These are phyloP conservation scores for Suillus brevipes DNA, from an alignment of 768 basidiomycete genomes.

Conservation along the genomic window DNA sequence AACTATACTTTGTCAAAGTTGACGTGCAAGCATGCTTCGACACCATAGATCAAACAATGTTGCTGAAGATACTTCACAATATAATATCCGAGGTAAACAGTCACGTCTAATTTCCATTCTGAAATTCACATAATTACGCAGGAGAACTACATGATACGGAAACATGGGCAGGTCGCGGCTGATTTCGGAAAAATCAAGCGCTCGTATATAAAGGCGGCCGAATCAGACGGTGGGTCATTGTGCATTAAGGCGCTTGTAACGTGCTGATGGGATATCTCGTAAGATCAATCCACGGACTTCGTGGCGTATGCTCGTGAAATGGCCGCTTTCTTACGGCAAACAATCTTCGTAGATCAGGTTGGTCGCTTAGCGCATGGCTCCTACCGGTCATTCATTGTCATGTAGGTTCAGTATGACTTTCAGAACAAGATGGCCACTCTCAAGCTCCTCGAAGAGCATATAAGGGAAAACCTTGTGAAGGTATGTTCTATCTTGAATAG, in stretches of 20 bases:
- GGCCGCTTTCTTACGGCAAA: slow-evolving; percentile 66
- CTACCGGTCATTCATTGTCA: not conserved
- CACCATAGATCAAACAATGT: slow-evolving; percentile 86
- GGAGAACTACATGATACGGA: slow-evolving; percentile 74
- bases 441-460: slow-evolving; percentile 81
- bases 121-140: slow-evolving; percentile 29
- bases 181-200: slow-evolving; percentile 58
- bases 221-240: slow-evolving; percentile 57
- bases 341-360: slow-evolving; percentile 86
- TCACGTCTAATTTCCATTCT: not conserved
- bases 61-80: slow-evolving; percentile 72
- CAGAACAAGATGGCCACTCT: slow-evolving; percentile 58
- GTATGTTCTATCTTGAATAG: slow-evolving; percentile 34
- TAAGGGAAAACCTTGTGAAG: slow-evolving; percentile 91
- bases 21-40: slow-evolving; percentile 98
- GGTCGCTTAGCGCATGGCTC: not conserved
- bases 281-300: slow-evolving; percentile 81
- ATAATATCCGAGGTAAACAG: slow-evolving; percentile 67
- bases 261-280: not conserved
- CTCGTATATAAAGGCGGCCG: slow-evolving; percentile 57
- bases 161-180: slow-evolving; percentile 65
- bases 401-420: slow-evolving; percentile 55
- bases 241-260: not conserved
- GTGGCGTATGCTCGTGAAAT: slow-evolving; percentile 66
- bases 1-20: slow-evolving; percentile 93